Percentiles rank a stretch among this genome's conserved stretches.
Conservation (phyloP, 2,329 filamentous ascomycete species). For the Ophiostoma ulmi region DNA sequence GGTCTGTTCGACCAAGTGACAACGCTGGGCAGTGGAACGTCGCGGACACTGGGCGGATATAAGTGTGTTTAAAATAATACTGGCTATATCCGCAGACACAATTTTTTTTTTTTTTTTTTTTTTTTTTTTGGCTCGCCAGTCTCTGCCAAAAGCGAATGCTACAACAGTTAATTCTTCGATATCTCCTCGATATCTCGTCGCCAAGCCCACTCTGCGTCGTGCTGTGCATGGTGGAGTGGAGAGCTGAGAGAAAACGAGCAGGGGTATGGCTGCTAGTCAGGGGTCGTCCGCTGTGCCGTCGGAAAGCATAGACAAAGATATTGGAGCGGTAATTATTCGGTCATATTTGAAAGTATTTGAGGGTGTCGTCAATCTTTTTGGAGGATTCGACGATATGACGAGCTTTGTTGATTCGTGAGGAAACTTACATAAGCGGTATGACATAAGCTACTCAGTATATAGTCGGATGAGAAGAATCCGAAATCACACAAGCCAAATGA, state of each 20-base stretch:
- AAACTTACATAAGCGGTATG: background rate
- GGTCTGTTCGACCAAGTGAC: conserved; percentile 75
- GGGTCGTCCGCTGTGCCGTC: background rate
- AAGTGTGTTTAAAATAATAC: too few relatives aligned
- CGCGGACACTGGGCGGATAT: background rate
- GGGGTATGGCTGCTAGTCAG: background rate
- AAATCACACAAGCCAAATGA: background rate
- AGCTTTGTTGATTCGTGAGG: background rate
- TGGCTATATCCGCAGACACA: background rate
- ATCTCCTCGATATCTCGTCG: background rate
- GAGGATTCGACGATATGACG: background rate
- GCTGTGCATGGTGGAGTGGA: background rate
- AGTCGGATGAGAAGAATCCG: background rate
- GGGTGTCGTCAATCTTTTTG: background rate
- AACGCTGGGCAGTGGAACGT: background rate
- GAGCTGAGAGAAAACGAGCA: background rate
- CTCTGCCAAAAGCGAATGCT: too few relatives aligned
- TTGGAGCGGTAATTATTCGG: background rate
- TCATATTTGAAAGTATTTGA: background rate
- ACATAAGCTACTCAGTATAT: background rate
- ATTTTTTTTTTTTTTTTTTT: too few relatives aligned
- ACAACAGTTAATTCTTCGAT: background rate
- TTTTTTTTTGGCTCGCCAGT: background rate
- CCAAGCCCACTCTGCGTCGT: background rate
- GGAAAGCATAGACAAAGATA: background rate